phyloP scores from a whole-genome alignment of 805 yeast genomes.

The Suhomyces xylopsoci region DNA sequence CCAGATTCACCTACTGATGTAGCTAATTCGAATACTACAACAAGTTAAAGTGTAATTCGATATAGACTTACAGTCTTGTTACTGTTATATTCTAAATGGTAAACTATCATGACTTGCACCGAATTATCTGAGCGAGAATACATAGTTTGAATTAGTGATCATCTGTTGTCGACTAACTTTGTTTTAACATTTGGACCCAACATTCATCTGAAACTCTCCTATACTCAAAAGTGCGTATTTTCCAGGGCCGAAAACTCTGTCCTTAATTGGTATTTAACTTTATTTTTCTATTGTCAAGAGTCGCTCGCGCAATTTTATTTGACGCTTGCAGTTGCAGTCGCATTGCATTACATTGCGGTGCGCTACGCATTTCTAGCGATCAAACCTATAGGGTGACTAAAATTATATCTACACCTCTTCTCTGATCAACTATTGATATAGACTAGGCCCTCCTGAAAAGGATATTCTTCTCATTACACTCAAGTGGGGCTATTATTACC shows the following conservation, averaged over 20 bases:
- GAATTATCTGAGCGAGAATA: not conserved
- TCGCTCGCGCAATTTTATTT: not conserved
- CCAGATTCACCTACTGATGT: not conserved
- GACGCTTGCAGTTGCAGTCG: not conserved
- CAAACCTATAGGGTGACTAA: not conserved
- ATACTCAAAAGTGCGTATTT: not conserved
- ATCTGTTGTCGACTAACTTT: not conserved
- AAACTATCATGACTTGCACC: not conserved
- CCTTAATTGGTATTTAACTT: not conserved
- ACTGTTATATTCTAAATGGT: not conserved
- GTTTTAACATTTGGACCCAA: not conserved
- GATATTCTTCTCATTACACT: not conserved
- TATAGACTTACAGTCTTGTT: not conserved
- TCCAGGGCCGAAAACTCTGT: not conserved
- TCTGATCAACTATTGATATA: not conserved
- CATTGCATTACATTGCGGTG: not conserved
- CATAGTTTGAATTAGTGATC: not conserved
- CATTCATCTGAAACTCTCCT: not conserved
- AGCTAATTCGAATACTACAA: not conserved
- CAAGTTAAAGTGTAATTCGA: not conserved
- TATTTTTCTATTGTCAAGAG: not conserved
- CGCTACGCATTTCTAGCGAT: not conserved
- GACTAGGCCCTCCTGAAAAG: not conserved
- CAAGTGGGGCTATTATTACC: not conserved
- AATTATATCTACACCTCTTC: not conserved